Evolutionary conservation across 768 basidiomycete species (phyloP), one percentile per base, ranked within the genome.

Genomic region (Tylopilus sp.): DNA sequence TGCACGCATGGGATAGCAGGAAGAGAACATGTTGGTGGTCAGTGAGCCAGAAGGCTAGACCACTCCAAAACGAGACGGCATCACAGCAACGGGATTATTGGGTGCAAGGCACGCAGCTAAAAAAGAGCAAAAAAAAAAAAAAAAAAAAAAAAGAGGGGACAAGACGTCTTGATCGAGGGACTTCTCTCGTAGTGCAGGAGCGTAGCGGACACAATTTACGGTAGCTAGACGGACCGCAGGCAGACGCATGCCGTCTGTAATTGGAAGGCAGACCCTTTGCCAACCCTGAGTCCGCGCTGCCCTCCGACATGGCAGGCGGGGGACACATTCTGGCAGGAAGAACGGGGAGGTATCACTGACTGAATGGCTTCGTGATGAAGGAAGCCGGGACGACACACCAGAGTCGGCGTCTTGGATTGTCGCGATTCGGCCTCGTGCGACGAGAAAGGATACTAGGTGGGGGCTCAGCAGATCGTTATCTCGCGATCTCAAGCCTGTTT

Each of bases 221-320:
- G 53, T 52, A 50, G 50, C 30, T 55, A 58, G 52, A 58, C 58
- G 58, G 53, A 58, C 60, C 66, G 63, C 63, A 66, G 60, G 66
- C 50, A 68, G 56, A 68, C 53, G 56, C 64, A 54, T 66, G 61
- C 49, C 53, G 47, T 23, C 39, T 48, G 43, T 55, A 48, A 51
- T 46, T 47, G 57, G 54, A 54, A 61, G 52, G 57, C 13, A 54
- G 55, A 58, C 50, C 61, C 57, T 63, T 61, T 61, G 3, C 57
- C 51, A 59, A 48, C 60, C 61, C 61, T 61, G 60, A 35, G 25
- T 31, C 4, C 31, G 35, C 35, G 5, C 6, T 35, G 5, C 12
- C 45, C 10, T 55, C 60, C 39, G 46, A 55, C 40, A 35, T 52
- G 61, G 57, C 28, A 51, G 47, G 51, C 57, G 57, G 52, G 55